These are phyloP conservation scores for Cercospora beticola DNA, from an alignment of 2,329 filamentous ascomycete genomes.

Conservation along the genomic window DNA sequence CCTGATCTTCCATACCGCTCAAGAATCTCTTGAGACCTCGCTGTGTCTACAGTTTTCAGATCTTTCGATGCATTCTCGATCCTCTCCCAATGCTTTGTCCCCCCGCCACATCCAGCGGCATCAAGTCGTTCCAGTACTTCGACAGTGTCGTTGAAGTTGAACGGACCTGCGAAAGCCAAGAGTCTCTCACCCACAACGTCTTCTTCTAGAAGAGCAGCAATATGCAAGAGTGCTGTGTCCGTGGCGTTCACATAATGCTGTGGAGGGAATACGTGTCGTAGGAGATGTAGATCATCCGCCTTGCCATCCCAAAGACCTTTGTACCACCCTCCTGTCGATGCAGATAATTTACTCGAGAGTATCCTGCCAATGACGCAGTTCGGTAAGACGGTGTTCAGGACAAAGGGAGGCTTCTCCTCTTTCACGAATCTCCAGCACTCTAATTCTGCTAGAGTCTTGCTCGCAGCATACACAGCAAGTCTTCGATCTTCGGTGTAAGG, in stretches of 20 bases:
- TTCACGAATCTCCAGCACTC: slow-evolving; percentile 4
- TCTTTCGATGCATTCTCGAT: neutral
- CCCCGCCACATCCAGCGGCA: neutral
- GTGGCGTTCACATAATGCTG: slow-evolving; percentile 4
- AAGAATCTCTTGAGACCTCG: neutral
- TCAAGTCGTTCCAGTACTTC: neutral
- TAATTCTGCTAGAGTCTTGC: neutral
- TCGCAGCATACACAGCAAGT: slow-evolving; percentile 1
- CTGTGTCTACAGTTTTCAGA: slow-evolving; percentile 7
- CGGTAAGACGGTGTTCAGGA: slow-evolving; percentile 4
- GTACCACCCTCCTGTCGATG: slow-evolving; percentile 2
- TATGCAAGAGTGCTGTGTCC: slow-evolving; percentile 2
- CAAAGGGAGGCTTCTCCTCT: neutral
- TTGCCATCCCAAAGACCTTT: neutral
- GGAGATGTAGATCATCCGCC: neutral
- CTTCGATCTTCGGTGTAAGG: neutral
- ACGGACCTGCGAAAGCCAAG: slow-evolving; percentile 2
- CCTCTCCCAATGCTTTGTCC: neutral
- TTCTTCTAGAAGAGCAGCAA: slow-evolving; percentile 1
- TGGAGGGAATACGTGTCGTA: neutral
- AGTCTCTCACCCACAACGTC: neutral
- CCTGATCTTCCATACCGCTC: neutral
- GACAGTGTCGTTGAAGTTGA: neutral
- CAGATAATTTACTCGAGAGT: neutral
- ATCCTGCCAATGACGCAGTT: slow-evolving; percentile 1